phyloP scores from a whole-genome alignment of 192 early-diverging fungal species.

The Funneliformis mosseae region DNA sequence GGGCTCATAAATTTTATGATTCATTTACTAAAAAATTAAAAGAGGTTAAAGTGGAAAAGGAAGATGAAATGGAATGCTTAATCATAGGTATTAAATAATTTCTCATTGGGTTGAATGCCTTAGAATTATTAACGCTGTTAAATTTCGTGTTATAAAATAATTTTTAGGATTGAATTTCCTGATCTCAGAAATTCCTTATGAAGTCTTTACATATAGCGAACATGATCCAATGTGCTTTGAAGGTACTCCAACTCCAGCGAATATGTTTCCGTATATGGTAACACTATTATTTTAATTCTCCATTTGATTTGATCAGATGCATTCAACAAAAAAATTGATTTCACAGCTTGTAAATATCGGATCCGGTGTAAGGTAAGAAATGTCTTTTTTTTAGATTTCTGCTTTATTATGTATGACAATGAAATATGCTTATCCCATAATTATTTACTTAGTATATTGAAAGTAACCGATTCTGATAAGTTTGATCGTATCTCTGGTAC shows the following conservation, averaged over 20 bases:
- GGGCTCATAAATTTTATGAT: constrained; percentile 79
- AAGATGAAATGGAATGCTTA: constrained; percentile 94
- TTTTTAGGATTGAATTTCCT: constrained; percentile 84
- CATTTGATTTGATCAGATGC: background rate
- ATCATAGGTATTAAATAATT: constrained; percentile 55
- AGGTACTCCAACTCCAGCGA: constrained; percentile 46
- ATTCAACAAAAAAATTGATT: constrained; percentile 6
- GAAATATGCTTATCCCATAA: background rate
- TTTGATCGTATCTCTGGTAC: constrained; percentile 90
- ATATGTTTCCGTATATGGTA: constrained; percentile 90
- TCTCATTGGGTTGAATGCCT: background rate
- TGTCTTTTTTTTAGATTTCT: background rate
- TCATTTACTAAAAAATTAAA: constrained; percentile 60
- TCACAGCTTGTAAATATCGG: constrained; percentile 91
- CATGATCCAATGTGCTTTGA: constrained; percentile 65
- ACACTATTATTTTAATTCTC: constrained; percentile 11
- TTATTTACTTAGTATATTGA: constrained; percentile 70
- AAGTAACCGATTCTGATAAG: constrained; percentile 84
- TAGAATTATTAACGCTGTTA: background rate
- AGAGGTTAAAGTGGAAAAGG: constrained; percentile 75
- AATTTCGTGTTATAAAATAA: background rate
- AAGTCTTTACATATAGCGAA: constrained; percentile 91
- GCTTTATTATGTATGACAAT: no score
- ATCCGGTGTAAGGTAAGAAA: constrained; percentile 79
- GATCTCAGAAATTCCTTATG: constrained; percentile 87